Conservation (phyloP, 257 asterid species). For the Solanum virginianum region DNA sequence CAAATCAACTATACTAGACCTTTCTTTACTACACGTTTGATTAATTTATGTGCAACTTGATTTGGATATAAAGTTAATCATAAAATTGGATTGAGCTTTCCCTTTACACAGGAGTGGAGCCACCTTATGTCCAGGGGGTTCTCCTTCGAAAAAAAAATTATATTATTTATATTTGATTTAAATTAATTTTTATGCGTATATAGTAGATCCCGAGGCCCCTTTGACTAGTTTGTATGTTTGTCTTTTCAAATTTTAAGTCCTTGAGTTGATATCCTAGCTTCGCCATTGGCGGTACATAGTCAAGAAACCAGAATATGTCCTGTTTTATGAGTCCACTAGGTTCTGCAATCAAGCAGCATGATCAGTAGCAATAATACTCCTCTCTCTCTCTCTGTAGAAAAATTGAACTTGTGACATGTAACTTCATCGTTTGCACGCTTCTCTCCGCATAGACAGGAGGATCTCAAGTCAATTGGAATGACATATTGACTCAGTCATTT, state of each 20-base stretch:
- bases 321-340: not conserved
- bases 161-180: no score
- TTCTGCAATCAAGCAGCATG: not conserved
- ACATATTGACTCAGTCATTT: slow-evolving; percentile 12
- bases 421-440: not conserved
- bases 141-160: no score
- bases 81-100: not conserved
- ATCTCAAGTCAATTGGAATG: slow-evolving; percentile 6
- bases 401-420: not conserved
- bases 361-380: not conserved
- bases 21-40: not conserved
- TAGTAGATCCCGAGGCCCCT: no score
- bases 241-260: no score
- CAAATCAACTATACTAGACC: not conserved
- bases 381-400: not conserved
- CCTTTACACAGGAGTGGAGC: no score
- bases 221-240: no score
- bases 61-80: not conserved
- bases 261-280: no score
- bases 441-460: slow-evolving; percentile 4
- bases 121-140: no score
- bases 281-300: not conserved
- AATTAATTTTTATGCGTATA: no score
- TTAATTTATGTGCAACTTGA: not conserved
- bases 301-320: not conserved